Evolutionary conservation across 768 basidiomycete genomes (phyloP).

Genomic region (Filobasidium floriforme): DNA sequence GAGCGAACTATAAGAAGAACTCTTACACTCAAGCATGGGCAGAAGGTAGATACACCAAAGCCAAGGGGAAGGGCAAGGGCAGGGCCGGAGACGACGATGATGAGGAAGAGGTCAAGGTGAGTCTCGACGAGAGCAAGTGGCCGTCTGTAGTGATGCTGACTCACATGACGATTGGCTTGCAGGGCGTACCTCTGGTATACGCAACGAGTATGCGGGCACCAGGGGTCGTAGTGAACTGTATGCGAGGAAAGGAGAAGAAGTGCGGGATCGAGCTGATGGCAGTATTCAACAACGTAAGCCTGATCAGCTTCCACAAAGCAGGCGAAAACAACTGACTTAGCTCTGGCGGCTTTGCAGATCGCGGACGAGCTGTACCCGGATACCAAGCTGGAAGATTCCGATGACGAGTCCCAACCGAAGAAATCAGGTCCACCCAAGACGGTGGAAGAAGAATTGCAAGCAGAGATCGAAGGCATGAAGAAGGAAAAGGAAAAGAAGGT

Average conservation of each 20-base stretch:
- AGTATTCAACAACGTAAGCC: background rate
- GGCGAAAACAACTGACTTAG: background rate
- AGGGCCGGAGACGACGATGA: background rate
- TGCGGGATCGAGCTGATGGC: background rate
- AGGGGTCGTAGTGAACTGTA: background rate
- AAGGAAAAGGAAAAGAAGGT: background rate
- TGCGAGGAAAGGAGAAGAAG: constrained; percentile 4
- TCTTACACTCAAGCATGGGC: background rate
- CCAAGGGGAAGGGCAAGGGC: constrained; percentile 1
- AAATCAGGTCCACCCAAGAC: background rate
- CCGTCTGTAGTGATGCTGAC: background rate
- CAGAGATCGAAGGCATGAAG: constrained; percentile 1
- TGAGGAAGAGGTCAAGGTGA: background rate
- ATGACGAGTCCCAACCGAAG: background rate
- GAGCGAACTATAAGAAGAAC: background rate
- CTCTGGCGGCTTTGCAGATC: background rate
- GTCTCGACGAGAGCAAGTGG: background rate
- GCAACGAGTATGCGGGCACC: background rate
- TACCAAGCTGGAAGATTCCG: background rate
- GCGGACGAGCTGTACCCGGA: constrained; percentile 6
- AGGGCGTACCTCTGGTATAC: background rate
- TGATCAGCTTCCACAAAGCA: background rate
- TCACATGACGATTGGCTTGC: background rate
- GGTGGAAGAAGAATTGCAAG: constrained; percentile 1
- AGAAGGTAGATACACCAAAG: constrained; percentile 3